Percentiles rank a stretch among this genome's conserved stretches.
Evolutionary conservation across 129 eudicot genomes (phyloP).

Genomic region (Scalesia atractyloides): DNA sequence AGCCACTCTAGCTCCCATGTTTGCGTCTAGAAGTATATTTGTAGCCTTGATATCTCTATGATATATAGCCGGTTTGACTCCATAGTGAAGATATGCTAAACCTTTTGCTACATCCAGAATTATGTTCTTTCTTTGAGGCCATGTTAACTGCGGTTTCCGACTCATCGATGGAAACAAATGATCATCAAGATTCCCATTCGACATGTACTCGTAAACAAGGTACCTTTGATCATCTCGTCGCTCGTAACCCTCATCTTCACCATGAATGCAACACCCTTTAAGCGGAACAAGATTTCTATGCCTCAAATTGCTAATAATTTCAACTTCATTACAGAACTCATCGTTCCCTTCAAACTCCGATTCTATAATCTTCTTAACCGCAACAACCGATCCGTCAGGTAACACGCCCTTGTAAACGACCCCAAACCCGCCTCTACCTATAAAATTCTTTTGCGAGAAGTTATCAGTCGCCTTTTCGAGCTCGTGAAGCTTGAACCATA

Average conservation of each 20-base stretch:
- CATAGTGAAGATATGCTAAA: slow-evolving; percentile 71
- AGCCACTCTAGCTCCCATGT: slow-evolving; percentile 81
- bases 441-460: slow-evolving; percentile 64
- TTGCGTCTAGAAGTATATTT: slow-evolving; percentile 68
- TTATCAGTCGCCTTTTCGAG: slow-evolving; percentile 76
- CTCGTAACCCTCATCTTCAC: slow-evolving; percentile 46
- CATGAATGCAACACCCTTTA: slow-evolving; percentile 73
- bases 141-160: slow-evolving; percentile 44
- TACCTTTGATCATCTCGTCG: slow-evolving; percentile 51
- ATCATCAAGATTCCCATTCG: slow-evolving; percentile 78
- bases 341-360: slow-evolving; percentile 62
- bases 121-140: slow-evolving; percentile 80
- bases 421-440: slow-evolving; percentile 87
- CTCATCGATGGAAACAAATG: slow-evolving; percentile 51
- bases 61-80: slow-evolving; percentile 70
- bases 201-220: slow-evolving; percentile 82
- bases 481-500: slow-evolving; percentile 68
- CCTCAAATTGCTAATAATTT: slow-evolving; percentile 73
- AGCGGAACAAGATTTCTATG: slow-evolving; percentile 77
- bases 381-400: slow-evolving; percentile 64
- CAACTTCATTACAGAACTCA: slow-evolving; percentile 82
- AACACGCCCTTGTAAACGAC: slow-evolving; percentile 68
- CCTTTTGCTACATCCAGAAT: slow-evolving; percentile 79
- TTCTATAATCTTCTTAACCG: slow-evolving; percentile 63
- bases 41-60: slow-evolving; percentile 85